phyloP scores from a whole-genome alignment of 495 filamentous ascomycete genomes.

The Aspergillus sclerotiicarbonarius region DNA sequence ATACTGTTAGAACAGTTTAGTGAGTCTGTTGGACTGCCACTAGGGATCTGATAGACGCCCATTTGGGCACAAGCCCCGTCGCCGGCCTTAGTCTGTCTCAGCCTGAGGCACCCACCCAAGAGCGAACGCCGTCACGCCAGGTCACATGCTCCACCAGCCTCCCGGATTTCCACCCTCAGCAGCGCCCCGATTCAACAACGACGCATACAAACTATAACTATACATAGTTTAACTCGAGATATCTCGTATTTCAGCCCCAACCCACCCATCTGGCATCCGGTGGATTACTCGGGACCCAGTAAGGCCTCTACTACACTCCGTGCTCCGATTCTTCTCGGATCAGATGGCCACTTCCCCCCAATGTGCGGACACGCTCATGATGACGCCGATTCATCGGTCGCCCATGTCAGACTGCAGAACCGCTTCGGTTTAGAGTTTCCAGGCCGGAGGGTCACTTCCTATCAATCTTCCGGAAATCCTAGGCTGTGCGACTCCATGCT shows the following conservation, averaged over 20 bases:
- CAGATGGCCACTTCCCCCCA: background rate
- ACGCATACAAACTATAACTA: too few species aligned
- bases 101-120: conserved; percentile 11
- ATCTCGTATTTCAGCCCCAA: too few species aligned
- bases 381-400: background rate
- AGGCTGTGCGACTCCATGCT: background rate
- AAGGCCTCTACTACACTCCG: too few species aligned
- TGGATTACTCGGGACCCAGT: too few species aligned
- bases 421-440: background rate
- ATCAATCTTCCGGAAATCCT: conserved; percentile 1
- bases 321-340: too few species aligned
- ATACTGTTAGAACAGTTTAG: background rate
- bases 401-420: background rate
- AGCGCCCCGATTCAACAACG: too few species aligned
- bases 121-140: conserved; percentile 8
- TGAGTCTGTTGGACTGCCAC: background rate
- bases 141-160: conserved; percentile 21
- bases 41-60: background rate
- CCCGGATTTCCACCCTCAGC: conserved; percentile 6
- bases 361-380: background rate
- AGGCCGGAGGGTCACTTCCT: background rate
- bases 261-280: too few species aligned
- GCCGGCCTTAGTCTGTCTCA: background rate
- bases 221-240: too few species aligned
- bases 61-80: background rate